Evolutionary conservation across 2,329 filamentous ascomycete species (phyloP).

Genomic region (Botrytis paeoniae): DNA sequence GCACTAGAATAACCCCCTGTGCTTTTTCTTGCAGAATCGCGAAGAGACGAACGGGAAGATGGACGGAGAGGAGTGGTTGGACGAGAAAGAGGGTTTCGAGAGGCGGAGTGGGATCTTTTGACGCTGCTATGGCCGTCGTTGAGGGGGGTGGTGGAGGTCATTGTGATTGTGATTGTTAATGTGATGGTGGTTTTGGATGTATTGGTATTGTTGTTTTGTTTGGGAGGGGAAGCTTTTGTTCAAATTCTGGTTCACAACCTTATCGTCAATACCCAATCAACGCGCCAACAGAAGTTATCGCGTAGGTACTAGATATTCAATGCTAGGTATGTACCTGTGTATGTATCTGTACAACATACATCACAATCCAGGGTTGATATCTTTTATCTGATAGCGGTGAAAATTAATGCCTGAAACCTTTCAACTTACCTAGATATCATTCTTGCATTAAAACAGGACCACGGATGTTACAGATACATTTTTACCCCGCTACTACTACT

Average conservation of each 20-base stretch:
- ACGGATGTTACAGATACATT: not conserved
- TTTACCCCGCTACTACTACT: not conserved
- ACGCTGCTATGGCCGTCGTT: slow-evolving; percentile 31
- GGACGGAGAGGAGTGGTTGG: slow-evolving; percentile 91
- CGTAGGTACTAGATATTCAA: not conserved
- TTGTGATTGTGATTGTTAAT: not conserved
- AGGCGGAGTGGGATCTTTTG: slow-evolving; percentile 33
- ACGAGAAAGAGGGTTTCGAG: slow-evolving; percentile 42
- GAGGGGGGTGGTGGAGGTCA: slow-evolving; percentile 35
- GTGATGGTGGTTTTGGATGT: not conserved
- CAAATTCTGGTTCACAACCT: not conserved
- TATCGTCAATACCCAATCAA: not conserved
- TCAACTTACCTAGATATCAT: not conserved
- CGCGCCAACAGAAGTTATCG: not conserved
- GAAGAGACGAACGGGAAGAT: slow-evolving; percentile 83
- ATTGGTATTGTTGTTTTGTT: no score
- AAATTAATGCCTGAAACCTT: not conserved
- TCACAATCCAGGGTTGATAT: not conserved
- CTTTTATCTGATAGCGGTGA: not conserved
- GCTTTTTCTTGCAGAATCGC: slow-evolving; percentile 59
- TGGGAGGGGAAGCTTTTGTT: no score
- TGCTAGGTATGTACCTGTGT: not conserved
- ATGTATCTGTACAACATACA: no score
- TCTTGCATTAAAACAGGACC: not conserved
- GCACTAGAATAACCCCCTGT: slow-evolving; percentile 54